Evolutionary conservation across 257 asterid species (phyloP).

Genomic region (Penstemon newberryi): DNA sequence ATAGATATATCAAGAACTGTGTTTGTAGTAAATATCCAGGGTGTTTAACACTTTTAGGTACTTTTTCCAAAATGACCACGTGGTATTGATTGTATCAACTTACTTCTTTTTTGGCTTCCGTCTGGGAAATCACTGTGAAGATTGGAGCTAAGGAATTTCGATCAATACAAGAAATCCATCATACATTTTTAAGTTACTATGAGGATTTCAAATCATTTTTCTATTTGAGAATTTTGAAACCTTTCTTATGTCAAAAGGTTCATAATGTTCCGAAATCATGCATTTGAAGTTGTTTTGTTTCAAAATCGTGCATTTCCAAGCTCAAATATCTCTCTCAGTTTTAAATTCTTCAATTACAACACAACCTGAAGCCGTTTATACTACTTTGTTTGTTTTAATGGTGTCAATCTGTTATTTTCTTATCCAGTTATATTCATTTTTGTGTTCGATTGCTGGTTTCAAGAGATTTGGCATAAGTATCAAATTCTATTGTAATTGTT

Average conservation of each 20-base stretch:
- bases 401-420: constrained; percentile 5
- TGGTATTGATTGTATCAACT: neutral
- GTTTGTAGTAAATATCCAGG: neutral
- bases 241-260: neutral
- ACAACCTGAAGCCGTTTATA: no score
- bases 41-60: neutral
- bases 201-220: neutral
- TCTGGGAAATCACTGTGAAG: neutral
- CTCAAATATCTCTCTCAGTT: neutral
- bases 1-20: neutral
- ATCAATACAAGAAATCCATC: neutral
- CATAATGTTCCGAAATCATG: neutral
- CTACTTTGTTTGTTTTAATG: neutral
- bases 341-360: neutral
- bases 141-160: neutral
- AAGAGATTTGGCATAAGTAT: neutral
- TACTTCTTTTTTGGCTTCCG: neutral
- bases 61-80: no score
- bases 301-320: neutral
- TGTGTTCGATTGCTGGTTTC: neutral
- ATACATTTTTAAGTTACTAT: neutral
- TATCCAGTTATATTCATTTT: neutral
- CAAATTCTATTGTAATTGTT: neutral
- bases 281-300: constrained; percentile 12
- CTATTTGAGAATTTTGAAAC: neutral